A percentile compares a stretch with the other conserved stretches of the same genome.
Evolutionary conservation across 768 basidiomycete species (phyloP).

Genomic region (Termitomyces eurrhizus): DNA sequence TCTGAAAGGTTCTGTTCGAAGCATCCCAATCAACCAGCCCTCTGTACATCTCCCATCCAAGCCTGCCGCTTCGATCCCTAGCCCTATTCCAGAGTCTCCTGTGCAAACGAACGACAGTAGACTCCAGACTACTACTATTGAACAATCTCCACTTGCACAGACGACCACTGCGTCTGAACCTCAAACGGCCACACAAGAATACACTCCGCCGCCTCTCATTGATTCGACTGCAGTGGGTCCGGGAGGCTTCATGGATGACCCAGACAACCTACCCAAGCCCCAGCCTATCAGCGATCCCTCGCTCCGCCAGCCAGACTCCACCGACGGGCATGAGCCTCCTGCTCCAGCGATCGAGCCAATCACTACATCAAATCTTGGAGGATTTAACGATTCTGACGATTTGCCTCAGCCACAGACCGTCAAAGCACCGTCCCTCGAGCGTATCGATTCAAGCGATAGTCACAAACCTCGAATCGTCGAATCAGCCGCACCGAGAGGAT

Average conservation of each 20-base stretch:
- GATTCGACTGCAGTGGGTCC: conserved; percentile 37
- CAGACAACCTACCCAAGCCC: conserved; percentile 39
- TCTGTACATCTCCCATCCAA: conserved; percentile 20
- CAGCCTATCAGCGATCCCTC: conserved; percentile 27
- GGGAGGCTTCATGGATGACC: conserved; percentile 50
- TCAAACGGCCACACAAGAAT: conserved; percentile 19
- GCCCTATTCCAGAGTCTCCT: conserved; percentile 71
- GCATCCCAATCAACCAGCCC: conserved; percentile 13
- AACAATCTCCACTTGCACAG: conserved; percentile 41
- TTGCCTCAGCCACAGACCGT: neutral
- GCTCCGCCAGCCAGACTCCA: conserved; percentile 15
- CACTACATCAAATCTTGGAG: neutral
- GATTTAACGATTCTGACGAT: neutral
- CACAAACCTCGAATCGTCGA: neutral
- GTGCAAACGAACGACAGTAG: conserved; percentile 44
- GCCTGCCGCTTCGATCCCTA: conserved; percentile 32
- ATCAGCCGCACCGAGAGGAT: neutral
- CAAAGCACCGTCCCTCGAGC: neutral
- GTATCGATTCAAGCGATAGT: neutral
- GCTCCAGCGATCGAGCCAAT: neutral
- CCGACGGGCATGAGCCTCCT: conserved; percentile 12
- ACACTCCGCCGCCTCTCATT: conserved; percentile 35
- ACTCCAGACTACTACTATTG: conserved; percentile 28
- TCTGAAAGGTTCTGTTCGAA: conserved; percentile 20
- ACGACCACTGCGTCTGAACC: conserved; percentile 11